These are phyloP conservation scores for Gossypium davidsonii DNA, from an alignment of 441 rosid species.

Conservation along the genomic window DNA sequence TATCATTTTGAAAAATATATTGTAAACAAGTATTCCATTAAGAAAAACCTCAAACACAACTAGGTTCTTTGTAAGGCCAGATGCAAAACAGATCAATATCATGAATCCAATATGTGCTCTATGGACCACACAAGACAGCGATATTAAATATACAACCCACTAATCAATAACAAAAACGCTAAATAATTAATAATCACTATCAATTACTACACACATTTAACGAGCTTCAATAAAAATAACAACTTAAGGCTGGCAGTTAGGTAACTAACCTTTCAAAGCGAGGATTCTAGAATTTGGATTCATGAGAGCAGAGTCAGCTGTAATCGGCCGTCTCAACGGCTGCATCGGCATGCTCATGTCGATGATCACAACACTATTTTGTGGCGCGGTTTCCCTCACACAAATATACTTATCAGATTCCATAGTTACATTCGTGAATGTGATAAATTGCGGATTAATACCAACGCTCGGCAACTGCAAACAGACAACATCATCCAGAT, in stretches of 20 bases:
- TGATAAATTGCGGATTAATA: conserved; percentile 78
- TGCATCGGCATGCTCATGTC: conserved; percentile 96
- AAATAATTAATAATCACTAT: neutral
- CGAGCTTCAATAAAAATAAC: neutral
- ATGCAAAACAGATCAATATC: neutral
- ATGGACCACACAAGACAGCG: neutral
- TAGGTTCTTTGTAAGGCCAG: neutral
- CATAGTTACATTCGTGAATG: conserved; percentile 83
- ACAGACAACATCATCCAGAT: conserved; percentile 19
- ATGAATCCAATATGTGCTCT: neutral
- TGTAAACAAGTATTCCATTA: neutral
- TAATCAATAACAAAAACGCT: neutral
- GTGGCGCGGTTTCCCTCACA: conserved; percentile 86
- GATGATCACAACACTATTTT: conserved; percentile 87
- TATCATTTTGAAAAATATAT: neutral
- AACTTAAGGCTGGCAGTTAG: neutral
- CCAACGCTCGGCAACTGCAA: conserved; percentile 59
- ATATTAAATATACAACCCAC: neutral
- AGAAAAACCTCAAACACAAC: neutral
- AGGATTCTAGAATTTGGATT: conserved; percentile 87
- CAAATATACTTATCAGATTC: conserved; percentile 57
- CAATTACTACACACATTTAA: neutral
- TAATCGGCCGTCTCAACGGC: conserved; percentile 90
- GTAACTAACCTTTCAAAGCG: conserved; percentile 65
- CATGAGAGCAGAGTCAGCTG: conserved; percentile 96